Base-by-base conservation (phyloP, 2,329 filamentous ascomycete species). In the Tolypocladium guangdongense region DNA sequence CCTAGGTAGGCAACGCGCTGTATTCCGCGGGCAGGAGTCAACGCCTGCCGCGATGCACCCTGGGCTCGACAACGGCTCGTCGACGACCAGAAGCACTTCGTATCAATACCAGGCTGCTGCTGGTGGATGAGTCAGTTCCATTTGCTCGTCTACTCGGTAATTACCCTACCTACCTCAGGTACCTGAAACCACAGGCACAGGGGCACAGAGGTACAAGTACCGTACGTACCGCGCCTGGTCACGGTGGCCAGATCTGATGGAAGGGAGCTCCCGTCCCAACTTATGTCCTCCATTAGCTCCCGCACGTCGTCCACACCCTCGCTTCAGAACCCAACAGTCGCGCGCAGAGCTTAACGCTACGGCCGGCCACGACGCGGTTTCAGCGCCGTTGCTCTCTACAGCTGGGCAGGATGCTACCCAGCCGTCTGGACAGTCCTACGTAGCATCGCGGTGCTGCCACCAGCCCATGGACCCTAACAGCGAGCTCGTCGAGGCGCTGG, bases 381-480 rank as follows among this genome's bases (percentile, higher is more conserved):
- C 43, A 33, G 43, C 43, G 43, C 27, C 18, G 43, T 32, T 20
- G 43, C 22, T 47, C n/a, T 32, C 18, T 5, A 35, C 18, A 24
- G 16, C 12, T 33, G 30, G 32, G 33, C 30, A 46, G 39, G 27
- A 46, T 46, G 39, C 50, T 32, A 14, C 22, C 20, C 30, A 22
- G 20, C 39, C 14, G 32, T 38, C 39, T 16, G 14, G 33, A 54
- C 18, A 50, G 14, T 4, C 32, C 39, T 22, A 27, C 39, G 32
- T 52, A 37, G 39, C 50, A 46, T 52, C 32, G 32, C 47, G 18
- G 33, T 49, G 46, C 38, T n/a, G 49, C 20, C 50, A 30, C 38
- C 32, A 35, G 52, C 51, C 43, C 54, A 61, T 61, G 59, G 56
- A 58, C 43, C 48, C 45, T 46, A 53, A 56, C 32, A 35, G 50